These are phyloP conservation scores for Malassezia dermatis DNA, from an alignment of 1,284 basidiomycete genomes.

Conservation along the genomic window DNA sequence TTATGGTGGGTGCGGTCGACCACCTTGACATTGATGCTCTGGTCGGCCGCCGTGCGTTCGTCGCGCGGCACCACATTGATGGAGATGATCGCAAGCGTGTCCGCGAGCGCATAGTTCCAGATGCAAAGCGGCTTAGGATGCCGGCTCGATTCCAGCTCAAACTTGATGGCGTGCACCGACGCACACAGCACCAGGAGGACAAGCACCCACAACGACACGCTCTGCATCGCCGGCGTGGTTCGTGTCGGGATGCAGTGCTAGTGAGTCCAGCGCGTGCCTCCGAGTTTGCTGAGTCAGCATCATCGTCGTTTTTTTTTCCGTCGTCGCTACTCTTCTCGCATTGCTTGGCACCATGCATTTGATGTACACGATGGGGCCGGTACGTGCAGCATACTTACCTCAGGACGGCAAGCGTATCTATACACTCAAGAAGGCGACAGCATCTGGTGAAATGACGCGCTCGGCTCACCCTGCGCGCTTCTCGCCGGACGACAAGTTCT, in stretches of 20 bases:
- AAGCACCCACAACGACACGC: constrained; percentile 1
- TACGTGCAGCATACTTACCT: constrained; percentile 10
- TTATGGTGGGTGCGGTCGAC: constrained; percentile 82
- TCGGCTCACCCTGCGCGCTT: constrained; percentile 45
- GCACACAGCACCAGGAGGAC: constrained; percentile 8
- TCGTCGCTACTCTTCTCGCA: background rate
- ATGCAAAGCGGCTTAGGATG: constrained; percentile 36
- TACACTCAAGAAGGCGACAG: constrained; percentile 44
- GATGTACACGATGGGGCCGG: constrained; percentile 43
- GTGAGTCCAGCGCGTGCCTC: background rate
- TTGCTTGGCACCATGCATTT: constrained; percentile 38
- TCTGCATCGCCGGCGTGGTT: background rate
- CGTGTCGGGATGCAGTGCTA: background rate
- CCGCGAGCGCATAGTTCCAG: constrained; percentile 46
- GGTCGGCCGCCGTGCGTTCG: constrained; percentile 21
- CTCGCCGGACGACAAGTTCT: constrained; percentile 48
- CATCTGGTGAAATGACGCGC: constrained; percentile 38
- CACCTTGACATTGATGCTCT: constrained; percentile 72
- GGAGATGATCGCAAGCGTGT: constrained; percentile 60
- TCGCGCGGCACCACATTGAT: constrained; percentile 64
- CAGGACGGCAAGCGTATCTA: constrained; percentile 46
- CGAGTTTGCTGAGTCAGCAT: constrained; percentile 4
- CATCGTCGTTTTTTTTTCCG: background rate
- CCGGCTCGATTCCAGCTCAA: constrained; percentile 28
- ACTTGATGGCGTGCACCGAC: constrained; percentile 34